Evolutionary conservation across 805 yeast species (phyloP), one percentile per base, ranked within the genome.

Genomic region (Pichia thaimueangensis): DNA sequence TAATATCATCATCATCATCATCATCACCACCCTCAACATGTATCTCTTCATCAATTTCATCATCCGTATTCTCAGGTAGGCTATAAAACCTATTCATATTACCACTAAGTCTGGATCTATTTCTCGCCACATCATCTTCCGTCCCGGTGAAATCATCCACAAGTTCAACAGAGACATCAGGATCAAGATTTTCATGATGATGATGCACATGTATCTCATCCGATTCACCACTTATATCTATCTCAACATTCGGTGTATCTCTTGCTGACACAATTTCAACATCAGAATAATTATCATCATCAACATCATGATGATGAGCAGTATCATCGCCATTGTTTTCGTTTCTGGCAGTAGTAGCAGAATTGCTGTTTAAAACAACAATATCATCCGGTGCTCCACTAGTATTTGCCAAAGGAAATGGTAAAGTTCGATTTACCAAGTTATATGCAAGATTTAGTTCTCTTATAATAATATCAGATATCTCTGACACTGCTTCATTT

Each of bases 1-100:
- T 64, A 30, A 60, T 57, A 15, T 51, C 55, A 25, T 57, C 64
- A 4, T 59, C 55, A 9, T 54, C 59, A 22, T 55, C 56, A 16
- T 44, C 41, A 13, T 37, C 32, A n/a, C 35, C 40, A 5, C 28
- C 40, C 3, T 45, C 45, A 11, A 30, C 45, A 2, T 33, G 25
- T 1, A 20, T 47, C 11, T 28, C 36, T 28, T 15, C 31, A 9
- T 16, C n/a, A n/a, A n/a, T n/a, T n/a, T n/a, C n/a, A n/a, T 16
- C 39, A 3, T 11, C 25, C 24, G 7, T 27, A n/a, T n/a, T n/a
- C n/a, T n/a, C n/a, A n/a, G n/a, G n/a, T n/a, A n/a, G n/a, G n/a
- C n/a, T n/a, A n/a, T n/a, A n/a, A n/a, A n/a, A n/a, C n/a, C n/a
- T n/a, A n/a, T n/a, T n/a, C n/a, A n/a, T n/a, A n/a, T n/a, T n/a